phyloP scores from a whole-genome alignment of 2,329 filamentous ascomycete species.

The Penicillium frequentans region DNA sequence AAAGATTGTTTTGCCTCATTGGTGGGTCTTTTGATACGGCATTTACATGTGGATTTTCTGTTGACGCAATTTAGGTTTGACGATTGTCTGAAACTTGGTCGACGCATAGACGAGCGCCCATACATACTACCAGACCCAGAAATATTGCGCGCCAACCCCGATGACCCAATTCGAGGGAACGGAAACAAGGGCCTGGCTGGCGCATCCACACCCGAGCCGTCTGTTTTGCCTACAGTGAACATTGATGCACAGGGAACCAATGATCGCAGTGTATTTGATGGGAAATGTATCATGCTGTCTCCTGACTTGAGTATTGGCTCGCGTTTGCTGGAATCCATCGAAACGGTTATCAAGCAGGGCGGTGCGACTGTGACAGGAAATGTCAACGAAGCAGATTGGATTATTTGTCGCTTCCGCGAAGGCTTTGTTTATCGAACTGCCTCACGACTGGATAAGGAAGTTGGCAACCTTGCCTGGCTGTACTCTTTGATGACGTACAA shows the following conservation, averaged over 20 bases:
- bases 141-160: constrained; percentile 63
- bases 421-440: constrained; percentile 76
- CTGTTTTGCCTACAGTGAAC: constrained; percentile 35
- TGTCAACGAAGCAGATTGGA: constrained; percentile 73
- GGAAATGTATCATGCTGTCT: constrained; percentile 75
- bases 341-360: constrained; percentile 67
- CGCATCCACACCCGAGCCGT: constrained; percentile 59
- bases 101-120: constrained; percentile 82
- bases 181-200: constrained; percentile 64
- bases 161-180: constrained; percentile 58
- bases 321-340: constrained; percentile 66
- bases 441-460: constrained; percentile 73
- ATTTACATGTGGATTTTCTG: not conserved
- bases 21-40: constrained; percentile 52
- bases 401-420: constrained; percentile 83
- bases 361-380: constrained; percentile 68
- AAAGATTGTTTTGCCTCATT: constrained; percentile 90
- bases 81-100: constrained; percentile 89
- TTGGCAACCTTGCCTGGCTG: constrained; percentile 92
- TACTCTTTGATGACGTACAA: constrained; percentile 89
- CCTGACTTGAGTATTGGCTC: constrained; percentile 69
- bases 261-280: constrained; percentile 71
- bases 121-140: constrained; percentile 86
- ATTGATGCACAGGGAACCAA: constrained; percentile 38
- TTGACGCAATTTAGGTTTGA: constrained; percentile 69